Percentiles rank a stretch among this genome's conserved stretches.
These are phyloP conservation scores for Chimonanthus salicifolius DNA, from an alignment of 164 flowering plant species.

Conservation along the genomic window DNA sequence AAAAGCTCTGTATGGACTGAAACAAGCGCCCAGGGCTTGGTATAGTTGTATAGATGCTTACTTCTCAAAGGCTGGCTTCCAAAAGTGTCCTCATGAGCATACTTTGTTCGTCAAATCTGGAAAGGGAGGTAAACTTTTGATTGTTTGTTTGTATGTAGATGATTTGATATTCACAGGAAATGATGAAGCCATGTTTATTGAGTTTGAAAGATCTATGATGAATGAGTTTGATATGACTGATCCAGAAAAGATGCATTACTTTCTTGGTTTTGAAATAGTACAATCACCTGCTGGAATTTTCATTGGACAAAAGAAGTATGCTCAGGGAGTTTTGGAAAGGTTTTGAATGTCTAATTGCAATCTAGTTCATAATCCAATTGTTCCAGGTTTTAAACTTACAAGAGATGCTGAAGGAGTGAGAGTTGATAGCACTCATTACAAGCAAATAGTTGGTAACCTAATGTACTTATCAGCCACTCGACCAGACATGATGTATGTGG, in stretches of 20 bases:
- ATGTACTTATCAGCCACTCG: conserved; percentile 16
- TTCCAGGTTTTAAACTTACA: conserved; percentile 1
- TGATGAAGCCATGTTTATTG: too few species aligned
- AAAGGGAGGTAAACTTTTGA: neutral
- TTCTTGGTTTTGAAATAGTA: conserved; percentile 10
- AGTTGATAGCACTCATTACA: conserved; percentile 9
- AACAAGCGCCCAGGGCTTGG: too few species aligned
- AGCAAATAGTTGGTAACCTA: conserved; percentile 9
- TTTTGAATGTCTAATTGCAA: conserved; percentile 10
- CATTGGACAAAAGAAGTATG: conserved; percentile 13
- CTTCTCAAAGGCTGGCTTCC: conserved; percentile 4
- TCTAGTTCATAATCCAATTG: conserved; percentile 1
- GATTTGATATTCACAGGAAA: neutral
- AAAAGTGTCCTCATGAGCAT: neutral
- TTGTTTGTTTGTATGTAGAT: conserved; percentile 15
- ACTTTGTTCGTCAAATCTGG: neutral
- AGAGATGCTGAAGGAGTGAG: conserved; percentile 10
- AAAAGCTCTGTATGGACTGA: neutral
- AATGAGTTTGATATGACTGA: too few species aligned
- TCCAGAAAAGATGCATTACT: neutral
- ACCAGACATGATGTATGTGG: too few species aligned
- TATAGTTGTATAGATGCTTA: neutral
- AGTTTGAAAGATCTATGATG: too few species aligned
- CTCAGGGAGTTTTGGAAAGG: conserved; percentile 2
- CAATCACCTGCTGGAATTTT: conserved; percentile 3